These are phyloP conservation scores for Didymosphaeria variabile DNA, from an alignment of 2,329 filamentous ascomycete genomes.

Conservation along the genomic window DNA sequence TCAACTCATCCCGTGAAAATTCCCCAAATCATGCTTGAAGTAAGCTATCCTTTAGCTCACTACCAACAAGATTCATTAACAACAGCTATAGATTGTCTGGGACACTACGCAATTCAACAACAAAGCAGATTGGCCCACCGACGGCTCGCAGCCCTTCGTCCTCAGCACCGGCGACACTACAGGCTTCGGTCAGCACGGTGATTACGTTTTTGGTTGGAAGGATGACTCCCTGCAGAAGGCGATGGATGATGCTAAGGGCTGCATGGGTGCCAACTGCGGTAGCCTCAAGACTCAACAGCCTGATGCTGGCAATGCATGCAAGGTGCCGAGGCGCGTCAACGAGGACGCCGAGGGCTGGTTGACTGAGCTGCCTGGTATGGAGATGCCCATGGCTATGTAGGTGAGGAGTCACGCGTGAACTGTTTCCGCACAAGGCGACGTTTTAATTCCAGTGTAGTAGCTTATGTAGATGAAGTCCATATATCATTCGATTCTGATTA, in stretches of 20 bases:
- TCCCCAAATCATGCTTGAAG: slow-evolving; percentile 58
- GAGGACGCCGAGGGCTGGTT: slow-evolving; percentile 38
- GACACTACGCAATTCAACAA: slow-evolving; percentile 52
- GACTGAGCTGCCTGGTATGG: slow-evolving; percentile 30
- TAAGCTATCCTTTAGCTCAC: background rate
- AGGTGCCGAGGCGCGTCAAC: slow-evolving; percentile 32
- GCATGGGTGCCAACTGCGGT: slow-evolving; percentile 41
- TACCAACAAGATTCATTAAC: background rate
- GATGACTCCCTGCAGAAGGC: slow-evolving; percentile 40
- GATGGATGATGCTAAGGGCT: slow-evolving; percentile 40
- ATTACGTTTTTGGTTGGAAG: slow-evolving; percentile 46
- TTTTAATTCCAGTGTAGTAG: background rate
- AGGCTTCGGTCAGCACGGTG: slow-evolving; percentile 33
- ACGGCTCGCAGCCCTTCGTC: slow-evolving; percentile 39
- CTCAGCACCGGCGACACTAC: slow-evolving; percentile 37
- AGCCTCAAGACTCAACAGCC: slow-evolving; percentile 36
- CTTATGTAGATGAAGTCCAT: background rate
- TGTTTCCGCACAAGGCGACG: no score
- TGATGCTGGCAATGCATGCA: slow-evolving; percentile 31
- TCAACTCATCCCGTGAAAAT: slow-evolving; percentile 56
- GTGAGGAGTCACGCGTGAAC: no score
- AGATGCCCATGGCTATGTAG: slow-evolving; percentile 12
- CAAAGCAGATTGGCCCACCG: slow-evolving; percentile 42
- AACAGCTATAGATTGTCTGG: slow-evolving; percentile 48
- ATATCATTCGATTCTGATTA: background rate